Evolutionary conservation across 805 yeast genomes (phyloP), one percentile per base, ranked within the genome.

Genomic region (Grigorovia transvaalensis): DNA sequence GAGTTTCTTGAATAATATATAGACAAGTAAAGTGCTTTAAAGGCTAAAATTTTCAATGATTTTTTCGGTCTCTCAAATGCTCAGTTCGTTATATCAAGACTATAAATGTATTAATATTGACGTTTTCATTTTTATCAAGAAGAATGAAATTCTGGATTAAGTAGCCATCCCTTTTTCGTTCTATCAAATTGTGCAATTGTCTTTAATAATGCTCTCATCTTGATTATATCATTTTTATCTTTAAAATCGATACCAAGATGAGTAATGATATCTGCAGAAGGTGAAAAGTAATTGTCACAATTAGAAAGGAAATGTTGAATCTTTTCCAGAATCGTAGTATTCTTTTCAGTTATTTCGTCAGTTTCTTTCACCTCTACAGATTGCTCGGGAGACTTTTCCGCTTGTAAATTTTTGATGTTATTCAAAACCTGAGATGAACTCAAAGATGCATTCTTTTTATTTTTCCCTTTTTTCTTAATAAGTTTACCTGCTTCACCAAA

Each of bases 401-500:
- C 38, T 41, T 56, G 59, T 13, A 60, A 45, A 5, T 59, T 52
- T 45, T 56, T 53, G 30, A 55, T 54, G 53, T 63, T 68, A 9
- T 59, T 61, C 41, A 62, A 53, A 35, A 65, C 59, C 13, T 58
- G 55, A 1, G 59, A 44, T 2, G 69, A 65, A 1, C 65, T 63
- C 7, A 48, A 8, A 15, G 46, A 48, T 17, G 19, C 23, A 2
- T 9, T 30, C 9, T 27, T 15, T 40, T 45, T 35, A 44, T 13
- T 40, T 13, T 33, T 48, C 49, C 9, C 45, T 43, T 17, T 46
- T 45, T 51, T 54, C 47, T 56, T 69, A 0, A 69, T 70, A 33
- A 73, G 67, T 57, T 74, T 77, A 1, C 96, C 96, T 0, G 96
- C 96, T 18, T 71, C 66, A 0, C 99, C 99, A 72, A 84, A 88